Evolutionary conservation across 1,139 yeast species (phyloP).

Genomic region (Torulaspora globosa): DNA sequence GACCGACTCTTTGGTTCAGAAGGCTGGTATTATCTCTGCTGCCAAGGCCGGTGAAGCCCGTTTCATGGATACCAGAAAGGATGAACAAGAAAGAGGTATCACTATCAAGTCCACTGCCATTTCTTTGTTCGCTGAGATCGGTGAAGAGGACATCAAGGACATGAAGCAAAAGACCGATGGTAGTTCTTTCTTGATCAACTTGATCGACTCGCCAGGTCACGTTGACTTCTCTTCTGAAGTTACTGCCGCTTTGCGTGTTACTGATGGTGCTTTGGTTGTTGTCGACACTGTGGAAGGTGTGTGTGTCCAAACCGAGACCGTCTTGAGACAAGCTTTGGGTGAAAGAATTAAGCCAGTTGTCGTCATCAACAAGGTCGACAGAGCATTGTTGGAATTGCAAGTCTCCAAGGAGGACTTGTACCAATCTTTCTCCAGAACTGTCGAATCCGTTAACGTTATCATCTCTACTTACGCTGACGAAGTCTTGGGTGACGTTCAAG

Average conservation of each 20-base stretch:
- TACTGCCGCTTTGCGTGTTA: conserved; percentile 99
- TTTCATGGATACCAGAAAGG: conserved; percentile 99
- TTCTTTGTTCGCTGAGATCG: conserved; percentile 87
- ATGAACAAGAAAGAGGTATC: conserved; percentile 98
- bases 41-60: conserved; percentile 99
- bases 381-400: conserved; percentile 98
- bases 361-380: conserved; percentile 97
- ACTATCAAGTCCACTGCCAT: conserved; percentile 99
- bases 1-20: conserved; percentile 98
- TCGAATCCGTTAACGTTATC: conserved; percentile 98
- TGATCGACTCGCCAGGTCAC: conserved; percentile 99
- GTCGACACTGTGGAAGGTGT: conserved; percentile 99
- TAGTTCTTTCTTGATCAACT: conserved; percentile 92
- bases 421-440: conserved; percentile 98
- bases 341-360: conserved; percentile 99
- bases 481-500: conserved; percentile 93
- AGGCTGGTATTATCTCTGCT: conserved; percentile 99
- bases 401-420: conserved; percentile 98
- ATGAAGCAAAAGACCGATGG: conserved; percentile 94
- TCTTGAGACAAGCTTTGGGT: conserved; percentile 97
- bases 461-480: conserved; percentile 93
- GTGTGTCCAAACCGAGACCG: conserved; percentile 99
- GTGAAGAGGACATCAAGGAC: conserved; percentile 89
- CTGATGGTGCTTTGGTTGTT: conserved; percentile 99
- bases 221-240: conserved; percentile 99